Evolutionary conservation across 2,329 filamentous ascomycete species (phyloP), one percentile per base, ranked within the genome.

Genomic region (Aspergillus carbonarius): DNA sequence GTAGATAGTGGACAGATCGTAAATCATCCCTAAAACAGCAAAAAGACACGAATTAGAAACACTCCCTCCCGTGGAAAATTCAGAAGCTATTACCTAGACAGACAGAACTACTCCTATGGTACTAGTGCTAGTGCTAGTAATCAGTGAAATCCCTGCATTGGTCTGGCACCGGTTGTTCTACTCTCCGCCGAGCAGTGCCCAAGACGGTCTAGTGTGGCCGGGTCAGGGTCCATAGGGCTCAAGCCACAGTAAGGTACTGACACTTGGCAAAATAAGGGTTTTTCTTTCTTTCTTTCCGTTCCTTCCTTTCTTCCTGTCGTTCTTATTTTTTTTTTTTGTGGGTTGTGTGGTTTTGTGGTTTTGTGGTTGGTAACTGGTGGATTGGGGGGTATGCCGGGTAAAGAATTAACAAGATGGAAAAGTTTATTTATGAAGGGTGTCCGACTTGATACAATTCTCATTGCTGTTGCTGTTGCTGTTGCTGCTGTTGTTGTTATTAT

Each of bases 81-180:
- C 30, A 32, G 23, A 5, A 23, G n/a, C n/a, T n/a, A n/a, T n/a
- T 30, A 8, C 8, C 30, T 32, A 32, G 9, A 9, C 25, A 7
- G 10, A 32, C 30, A 9, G 27, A 30, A 9, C 9, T 9, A 32
- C 30, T 32, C 10, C n/a, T n/a, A n/a, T n/a, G 23, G 3, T 23
- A 32, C 39, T 42, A 37, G 34, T n/a, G 10, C 34, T n/a, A 35
- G 15, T 42, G 20, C 42, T 47, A 27, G 23, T 30, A 30, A n/a
- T n/a, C n/a, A 10, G 30, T 32, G 8, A 48, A 48, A 48, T 48
- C 44, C 44, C 44, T 48, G 44, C 44, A 48, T 48, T 48, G 44
- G 44, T 48, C 44, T 48, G 44, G 44, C 44, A 32, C 44, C 44
- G 44, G 44, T 48, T 23, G 44, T 48, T 48, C 44, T n/a, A 48